Evolutionary conservation across 73 alveolate genomes (phyloP).

Genomic region (Paramecium tetraurelia): DNA sequence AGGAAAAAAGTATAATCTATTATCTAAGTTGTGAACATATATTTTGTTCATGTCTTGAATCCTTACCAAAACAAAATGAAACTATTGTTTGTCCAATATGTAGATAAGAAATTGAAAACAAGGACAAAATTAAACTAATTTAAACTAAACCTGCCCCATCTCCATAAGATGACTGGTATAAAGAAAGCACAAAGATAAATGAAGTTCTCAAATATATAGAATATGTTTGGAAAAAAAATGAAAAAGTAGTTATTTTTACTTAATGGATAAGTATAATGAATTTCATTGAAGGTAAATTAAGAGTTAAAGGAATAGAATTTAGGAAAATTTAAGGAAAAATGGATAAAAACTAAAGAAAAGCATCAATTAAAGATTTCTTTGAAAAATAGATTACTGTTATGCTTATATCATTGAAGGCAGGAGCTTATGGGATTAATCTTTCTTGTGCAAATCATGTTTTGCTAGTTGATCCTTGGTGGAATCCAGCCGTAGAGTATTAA

Average conservation of each 20-base stretch:
- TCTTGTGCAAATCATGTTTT: conserved; percentile 53
- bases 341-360: conserved; percentile 48
- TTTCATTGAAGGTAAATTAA: not conserved
- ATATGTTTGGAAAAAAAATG: not conserved
- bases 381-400: conserved; percentile 17
- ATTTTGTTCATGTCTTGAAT: not conserved
- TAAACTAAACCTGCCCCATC: not conserved
- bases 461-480: conserved; percentile 61
- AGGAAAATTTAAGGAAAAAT: conserved; percentile 35
- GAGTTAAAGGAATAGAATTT: not conserved
- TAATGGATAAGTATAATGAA: conserved; percentile 14
- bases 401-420: conserved; percentile 53
- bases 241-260: conserved; percentile 52
- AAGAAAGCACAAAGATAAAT: conserved; percentile 35
- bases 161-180: not conserved
- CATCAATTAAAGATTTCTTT: conserved; percentile 7
- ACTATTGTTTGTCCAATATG: not conserved
- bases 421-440: conserved; percentile 57
- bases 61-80: not conserved
- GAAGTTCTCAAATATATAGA: conserved; percentile 29
- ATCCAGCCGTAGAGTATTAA: conserved; percentile 57
- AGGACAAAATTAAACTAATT: not conserved
- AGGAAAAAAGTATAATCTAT: not conserved
- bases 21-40: not conserved
- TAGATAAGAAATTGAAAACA: not conserved